These are phyloP conservation scores for Saxispiralis lemnorum DNA, from an alignment of 495 filamentous ascomycete species.

Conservation along the genomic window DNA sequence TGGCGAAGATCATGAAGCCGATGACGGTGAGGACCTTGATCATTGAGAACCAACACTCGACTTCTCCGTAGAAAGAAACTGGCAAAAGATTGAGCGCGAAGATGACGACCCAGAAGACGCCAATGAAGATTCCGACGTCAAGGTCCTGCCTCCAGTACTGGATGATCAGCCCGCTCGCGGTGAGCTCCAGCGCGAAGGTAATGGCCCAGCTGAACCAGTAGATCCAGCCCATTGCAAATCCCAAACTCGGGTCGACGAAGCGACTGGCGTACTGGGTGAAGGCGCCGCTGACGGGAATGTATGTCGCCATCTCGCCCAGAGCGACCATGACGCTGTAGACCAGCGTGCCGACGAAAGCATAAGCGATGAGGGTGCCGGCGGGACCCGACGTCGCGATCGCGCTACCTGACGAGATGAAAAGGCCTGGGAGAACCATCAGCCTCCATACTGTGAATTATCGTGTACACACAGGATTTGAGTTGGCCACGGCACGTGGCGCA, in stretches of 20 bases:
- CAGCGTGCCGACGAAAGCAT: conserved; percentile 36
- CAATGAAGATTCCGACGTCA: conserved; percentile 29
- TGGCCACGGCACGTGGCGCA: no score
- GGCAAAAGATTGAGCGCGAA: conserved; percentile 23
- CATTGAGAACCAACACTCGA: conserved; percentile 26
- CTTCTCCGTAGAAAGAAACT: conserved; percentile 31
- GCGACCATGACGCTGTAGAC: conserved; percentile 43
- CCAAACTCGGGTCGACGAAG: conserved; percentile 46
- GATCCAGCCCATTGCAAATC: conserved; percentile 39
- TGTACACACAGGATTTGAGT: no score
- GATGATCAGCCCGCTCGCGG: conserved; percentile 32
- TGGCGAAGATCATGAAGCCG: conserved; percentile 24
- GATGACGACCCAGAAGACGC: conserved; percentile 31
- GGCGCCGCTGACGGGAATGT: conserved; percentile 37
- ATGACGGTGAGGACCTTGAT: conserved; percentile 32
- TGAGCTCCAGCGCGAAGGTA: conserved; percentile 13
- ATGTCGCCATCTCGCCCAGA: conserved; percentile 50
- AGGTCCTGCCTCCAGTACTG: conserved; percentile 27
- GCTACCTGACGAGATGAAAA: conserved; percentile 22
- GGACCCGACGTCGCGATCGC: conserved; percentile 22
- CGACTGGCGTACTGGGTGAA: conserved; percentile 22
- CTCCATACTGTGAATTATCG: conserved; percentile 27
- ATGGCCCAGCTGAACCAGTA: conserved; percentile 13
- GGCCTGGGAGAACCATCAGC: conserved; percentile 10
- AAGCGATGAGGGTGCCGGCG: conserved; percentile 28